Base-by-base conservation (phyloP, 352 stramenopile genomes). In the Globisporangium ultimum region DNA sequence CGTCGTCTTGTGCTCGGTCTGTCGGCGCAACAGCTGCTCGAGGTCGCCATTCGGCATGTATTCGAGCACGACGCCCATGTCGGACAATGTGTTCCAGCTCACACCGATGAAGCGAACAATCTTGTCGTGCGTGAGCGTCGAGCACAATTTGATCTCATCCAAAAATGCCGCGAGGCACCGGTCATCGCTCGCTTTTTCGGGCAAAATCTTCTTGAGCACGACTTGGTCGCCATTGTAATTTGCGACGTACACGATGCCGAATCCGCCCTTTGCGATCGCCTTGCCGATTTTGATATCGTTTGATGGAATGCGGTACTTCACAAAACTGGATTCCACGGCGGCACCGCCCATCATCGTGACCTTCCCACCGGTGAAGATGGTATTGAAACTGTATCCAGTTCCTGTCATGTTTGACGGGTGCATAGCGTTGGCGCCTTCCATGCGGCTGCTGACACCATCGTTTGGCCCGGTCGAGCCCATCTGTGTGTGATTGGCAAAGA, bases 61-160 rank as follows among this genome's bases (percentile, higher is more conserved):
- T 67, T 94, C 84, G 55, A 89, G 84, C 17, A 94, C 65, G 32
- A 94, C 80, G 0, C 82, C 77, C 66, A 94, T 88, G 51, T 94
- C 82, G 10, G 78, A 80, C n/a, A 95, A 67, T 73, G 87, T 95
- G 52, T 80, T 93, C 85, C 85, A 95, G 50, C 72, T 90, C 50
- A 95, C 81, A 41, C 85, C 85, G 9, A 95, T 76, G 38, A 95
- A 95, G 13, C 72, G 71, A 40, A 95, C 78, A 20, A 95, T 74
- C 63, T 95, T 92, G 10, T 81, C 68, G 61, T 95, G 86, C 6
- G 78, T 77, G 11, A 95, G 66, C 47, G 83, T 87, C 32, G 86
- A 85, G 48, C 77, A 88, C 21, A 95, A 79, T 68, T 91, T 89
- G 60, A 93, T 93, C 66, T 95, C 86, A 12, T 89, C 81, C 49